Conservation (phyloP, 352 stramenopile species). For the Phytophthora fragariaefolia region DNA sequence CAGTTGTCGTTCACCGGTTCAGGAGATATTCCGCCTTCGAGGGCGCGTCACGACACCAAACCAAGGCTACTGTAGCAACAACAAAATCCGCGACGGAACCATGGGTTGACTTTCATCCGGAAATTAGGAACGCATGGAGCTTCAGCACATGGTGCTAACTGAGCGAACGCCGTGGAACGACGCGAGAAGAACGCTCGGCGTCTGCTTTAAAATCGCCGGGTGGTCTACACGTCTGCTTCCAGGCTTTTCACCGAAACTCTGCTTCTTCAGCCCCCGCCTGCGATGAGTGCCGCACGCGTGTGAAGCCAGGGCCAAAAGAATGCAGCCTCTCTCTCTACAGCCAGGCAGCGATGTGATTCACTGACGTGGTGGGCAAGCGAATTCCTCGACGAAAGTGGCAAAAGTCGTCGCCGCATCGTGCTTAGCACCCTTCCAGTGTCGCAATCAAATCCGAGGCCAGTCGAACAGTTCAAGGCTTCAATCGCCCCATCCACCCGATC, state of each 20-base stretch:
- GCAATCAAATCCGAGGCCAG: too few relatives aligned
- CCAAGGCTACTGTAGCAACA: background rate
- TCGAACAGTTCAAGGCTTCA: too few relatives aligned
- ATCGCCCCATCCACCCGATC: too few relatives aligned
- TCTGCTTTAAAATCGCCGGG: background rate
- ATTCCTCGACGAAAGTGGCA: background rate
- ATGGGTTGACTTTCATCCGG: background rate
- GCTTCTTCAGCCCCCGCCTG: background rate
- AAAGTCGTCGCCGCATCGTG: background rate
- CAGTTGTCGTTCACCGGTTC: background rate
- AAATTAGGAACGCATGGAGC: background rate
- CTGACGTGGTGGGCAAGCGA: slow-evolving; percentile 4
- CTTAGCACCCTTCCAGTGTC: background rate
- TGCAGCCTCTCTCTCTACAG: background rate
- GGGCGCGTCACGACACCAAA: background rate
- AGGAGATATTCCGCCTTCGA: background rate
- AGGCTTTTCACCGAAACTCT: background rate
- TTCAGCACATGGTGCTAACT: background rate
- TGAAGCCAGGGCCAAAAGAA: background rate
- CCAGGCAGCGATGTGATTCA: background rate
- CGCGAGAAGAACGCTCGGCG: background rate
- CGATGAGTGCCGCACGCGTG: background rate
- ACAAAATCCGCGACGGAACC: background rate
- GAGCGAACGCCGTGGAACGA: background rate
- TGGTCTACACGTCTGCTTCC: background rate